A percentile compares a stretch with the other conserved stretches of the same genome.
Conservation (phyloP, 2,329 filamentous ascomycete species). For the Talaromyces sp. region DNA sequence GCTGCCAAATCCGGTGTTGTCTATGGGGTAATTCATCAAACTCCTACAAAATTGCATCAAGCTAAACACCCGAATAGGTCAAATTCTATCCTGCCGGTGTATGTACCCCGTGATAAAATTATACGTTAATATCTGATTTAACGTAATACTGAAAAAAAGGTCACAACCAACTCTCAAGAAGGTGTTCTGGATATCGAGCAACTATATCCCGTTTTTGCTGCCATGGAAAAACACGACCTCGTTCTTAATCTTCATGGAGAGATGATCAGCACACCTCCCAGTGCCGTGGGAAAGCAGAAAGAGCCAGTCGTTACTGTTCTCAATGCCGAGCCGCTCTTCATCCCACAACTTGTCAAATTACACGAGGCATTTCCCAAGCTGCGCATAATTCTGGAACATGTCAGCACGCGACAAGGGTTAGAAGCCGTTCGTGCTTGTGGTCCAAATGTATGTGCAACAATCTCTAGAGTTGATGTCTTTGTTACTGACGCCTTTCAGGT, state of each 20-base stretch:
- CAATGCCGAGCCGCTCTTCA: slow-evolving; percentile 69
- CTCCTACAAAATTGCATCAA: slow-evolving; percentile 19
- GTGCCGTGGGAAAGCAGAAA: slow-evolving; percentile 16
- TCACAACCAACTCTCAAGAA: slow-evolving; percentile 53
- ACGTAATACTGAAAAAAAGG: not conserved
- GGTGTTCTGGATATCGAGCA: slow-evolving; percentile 40
- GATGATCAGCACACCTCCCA: slow-evolving; percentile 39
- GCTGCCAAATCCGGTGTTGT: slow-evolving; percentile 66
- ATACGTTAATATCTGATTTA: no score
- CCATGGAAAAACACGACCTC: slow-evolving; percentile 78
- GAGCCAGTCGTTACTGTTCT: slow-evolving; percentile 48
- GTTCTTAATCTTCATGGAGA: slow-evolving; percentile 95
- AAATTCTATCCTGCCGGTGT: slow-evolving; percentile 37
- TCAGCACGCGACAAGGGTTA: slow-evolving; percentile 75
- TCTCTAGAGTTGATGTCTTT: no score
- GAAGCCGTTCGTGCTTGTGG: slow-evolving; percentile 72
- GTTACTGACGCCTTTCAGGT: slow-evolving; percentile 33
- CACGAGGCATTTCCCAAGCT: slow-evolving; percentile 65
- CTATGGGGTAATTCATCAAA: slow-evolving; percentile 46
- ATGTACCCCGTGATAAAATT: no score
- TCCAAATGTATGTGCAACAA: slow-evolving; percentile 47
- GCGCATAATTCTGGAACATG: slow-evolving; percentile 66
- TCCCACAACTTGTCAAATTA: slow-evolving; percentile 70
- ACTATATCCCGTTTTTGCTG: slow-evolving; percentile 63
- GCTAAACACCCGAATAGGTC: slow-evolving; percentile 49